These are phyloP conservation scores for Phytophthora syringae DNA, from an alignment of 352 stramenopile genomes.

Conservation along the genomic window DNA sequence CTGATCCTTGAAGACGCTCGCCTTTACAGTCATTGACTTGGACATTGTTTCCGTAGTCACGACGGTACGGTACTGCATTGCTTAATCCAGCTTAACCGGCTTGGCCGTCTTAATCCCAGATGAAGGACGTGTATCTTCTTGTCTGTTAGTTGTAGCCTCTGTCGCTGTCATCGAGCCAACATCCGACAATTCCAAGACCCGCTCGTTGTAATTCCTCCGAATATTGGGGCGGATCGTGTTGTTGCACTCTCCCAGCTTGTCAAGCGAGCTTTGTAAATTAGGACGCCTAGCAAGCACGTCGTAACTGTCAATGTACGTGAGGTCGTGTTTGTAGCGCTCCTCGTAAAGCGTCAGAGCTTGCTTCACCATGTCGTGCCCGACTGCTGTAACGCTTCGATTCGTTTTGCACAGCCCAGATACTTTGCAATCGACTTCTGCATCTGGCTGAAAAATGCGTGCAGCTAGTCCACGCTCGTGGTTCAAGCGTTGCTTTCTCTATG, in stretches of 20 bases:
- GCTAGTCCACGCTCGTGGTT: not conserved
- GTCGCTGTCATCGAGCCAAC: not conserved
- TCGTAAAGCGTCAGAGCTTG: not conserved
- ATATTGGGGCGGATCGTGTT: not conserved
- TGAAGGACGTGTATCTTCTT: not conserved
- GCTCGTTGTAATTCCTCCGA: not conserved
- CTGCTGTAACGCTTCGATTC: not conserved
- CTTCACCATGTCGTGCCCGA: not conserved
- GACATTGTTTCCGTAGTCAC: not conserved
- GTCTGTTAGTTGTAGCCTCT: not conserved
- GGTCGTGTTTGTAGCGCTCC: not conserved
- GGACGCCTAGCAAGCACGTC: not conserved
- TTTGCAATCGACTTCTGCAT: not conserved
- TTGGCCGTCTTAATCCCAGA: not conserved
- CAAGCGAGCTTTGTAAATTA: not conserved
- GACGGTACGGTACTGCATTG: not conserved
- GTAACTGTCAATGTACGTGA: conserved; percentile 1
- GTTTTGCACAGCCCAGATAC: not conserved
- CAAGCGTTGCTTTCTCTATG: not conserved
- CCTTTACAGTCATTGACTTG: not conserved
- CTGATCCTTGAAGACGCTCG: not conserved
- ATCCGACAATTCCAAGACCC: not conserved
- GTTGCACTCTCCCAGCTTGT: not conserved
- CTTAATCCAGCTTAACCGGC: not conserved
- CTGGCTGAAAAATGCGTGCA: not conserved